phyloP scores from a whole-genome alignment of 352 stramenopile species.

The Phytophthora tentaculata region DNA sequence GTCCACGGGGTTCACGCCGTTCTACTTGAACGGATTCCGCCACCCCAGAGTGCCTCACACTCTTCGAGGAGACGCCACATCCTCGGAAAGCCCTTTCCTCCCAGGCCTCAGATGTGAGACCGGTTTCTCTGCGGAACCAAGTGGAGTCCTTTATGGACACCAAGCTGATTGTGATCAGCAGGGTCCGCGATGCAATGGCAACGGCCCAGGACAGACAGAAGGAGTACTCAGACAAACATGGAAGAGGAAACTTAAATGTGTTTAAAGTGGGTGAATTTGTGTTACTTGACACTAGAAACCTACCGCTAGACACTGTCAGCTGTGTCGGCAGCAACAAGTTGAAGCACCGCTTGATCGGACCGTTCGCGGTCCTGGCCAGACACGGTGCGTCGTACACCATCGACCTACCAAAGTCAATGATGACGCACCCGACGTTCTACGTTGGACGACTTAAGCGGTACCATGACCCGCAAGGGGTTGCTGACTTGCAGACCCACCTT shows the following conservation, averaged over 20 bases:
- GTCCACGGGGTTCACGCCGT: conserved; percentile 20
- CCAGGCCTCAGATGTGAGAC: background rate
- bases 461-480: background rate
- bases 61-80: background rate
- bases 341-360: conserved; percentile 26
- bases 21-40: conserved; percentile 6
- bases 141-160: background rate
- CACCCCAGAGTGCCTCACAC: background rate
- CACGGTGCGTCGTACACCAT: conserved; percentile 3
- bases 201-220: background rate
- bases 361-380: conserved; percentile 6
- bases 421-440: background rate
- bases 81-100: background rate
- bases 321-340: conserved; percentile 17
- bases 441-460: background rate
- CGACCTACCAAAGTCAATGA: background rate
- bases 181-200: background rate
- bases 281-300: conserved; percentile 9
- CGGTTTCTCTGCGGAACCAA: background rate
- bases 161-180: background rate
- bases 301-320: conserved; percentile 9
- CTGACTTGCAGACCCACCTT: background rate
- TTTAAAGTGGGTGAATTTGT: conserved; percentile 2
- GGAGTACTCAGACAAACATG: background rate
- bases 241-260: conserved; percentile 8